Percentiles rank a stretch among this genome's conserved stretches.
Conservation (phyloP, 139 green algal genomes). For the Klebsormidium nitens region DNA sequence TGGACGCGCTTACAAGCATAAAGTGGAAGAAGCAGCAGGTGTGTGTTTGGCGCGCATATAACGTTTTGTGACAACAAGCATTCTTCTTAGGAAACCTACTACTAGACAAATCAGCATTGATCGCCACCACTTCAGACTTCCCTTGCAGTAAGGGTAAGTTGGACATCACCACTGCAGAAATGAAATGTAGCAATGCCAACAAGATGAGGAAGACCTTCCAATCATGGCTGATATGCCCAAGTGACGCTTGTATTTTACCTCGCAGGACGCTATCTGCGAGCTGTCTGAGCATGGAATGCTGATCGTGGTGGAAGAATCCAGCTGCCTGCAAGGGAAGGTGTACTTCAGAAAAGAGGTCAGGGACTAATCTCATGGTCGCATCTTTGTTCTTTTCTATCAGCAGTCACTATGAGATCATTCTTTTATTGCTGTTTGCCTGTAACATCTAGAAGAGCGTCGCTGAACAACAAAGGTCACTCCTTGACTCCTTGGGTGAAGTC, state of each 20-base stretch:
- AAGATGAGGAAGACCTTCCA: background rate
- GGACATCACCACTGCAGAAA: background rate
- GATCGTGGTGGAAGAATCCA: constrained; percentile 29
- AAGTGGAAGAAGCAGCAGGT: constrained; percentile 34
- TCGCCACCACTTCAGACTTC: background rate
- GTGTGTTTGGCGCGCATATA: too few species aligned
- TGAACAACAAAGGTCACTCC: too few species aligned
- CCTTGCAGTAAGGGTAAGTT: background rate
- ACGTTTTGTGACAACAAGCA: too few species aligned
- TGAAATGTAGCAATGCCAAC: background rate
- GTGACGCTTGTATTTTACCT: background rate
- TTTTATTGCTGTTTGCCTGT: too few species aligned
- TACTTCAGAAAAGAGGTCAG: constrained; percentile 43
- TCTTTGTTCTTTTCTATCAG: too few species aligned
- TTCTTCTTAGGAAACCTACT: background rate
- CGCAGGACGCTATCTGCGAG: constrained; percentile 34
- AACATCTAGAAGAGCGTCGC: too few species aligned
- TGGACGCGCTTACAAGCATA: constrained; percentile 16
- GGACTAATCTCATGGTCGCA: too few species aligned
- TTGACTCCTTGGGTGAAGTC: too few species aligned
- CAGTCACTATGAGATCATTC: too few species aligned
- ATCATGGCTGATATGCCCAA: background rate
- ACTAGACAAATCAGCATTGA: background rate
- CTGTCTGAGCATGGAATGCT: constrained; percentile 34
- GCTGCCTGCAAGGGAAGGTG: constrained; percentile 29